Percentiles rank a stretch among this genome's conserved stretches.
Conservation (phyloP, 2,329 filamentous ascomycete genomes). For the Colletotrichum sojae region DNA sequence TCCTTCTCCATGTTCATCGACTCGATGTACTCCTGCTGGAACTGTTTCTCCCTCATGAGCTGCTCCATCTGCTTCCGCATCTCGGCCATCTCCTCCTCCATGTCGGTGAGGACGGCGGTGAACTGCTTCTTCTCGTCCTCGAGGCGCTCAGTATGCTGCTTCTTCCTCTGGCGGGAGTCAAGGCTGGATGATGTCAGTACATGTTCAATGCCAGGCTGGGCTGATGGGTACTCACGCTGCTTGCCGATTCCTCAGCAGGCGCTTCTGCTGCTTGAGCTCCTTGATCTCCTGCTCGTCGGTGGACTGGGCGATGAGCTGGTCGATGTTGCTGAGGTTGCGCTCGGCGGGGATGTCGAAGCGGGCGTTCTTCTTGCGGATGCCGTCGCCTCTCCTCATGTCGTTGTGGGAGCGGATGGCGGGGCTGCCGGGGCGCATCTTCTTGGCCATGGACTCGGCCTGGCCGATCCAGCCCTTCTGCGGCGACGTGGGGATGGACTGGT, state of each 20-base stretch:
- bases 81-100: conserved; percentile 83
- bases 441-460: conserved; percentile 64
- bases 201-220: background rate
- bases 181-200: conserved; percentile 69
- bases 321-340: conserved; percentile 94
- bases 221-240: conserved; percentile 80
- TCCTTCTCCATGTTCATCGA: conserved; percentile 88
- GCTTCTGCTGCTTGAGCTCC: conserved; percentile 98
- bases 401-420: conserved; percentile 81
- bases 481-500: conserved; percentile 67
- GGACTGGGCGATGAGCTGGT: conserved; percentile 89
- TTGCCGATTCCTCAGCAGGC: conserved; percentile 93
- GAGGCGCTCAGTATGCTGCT: conserved; percentile 96
- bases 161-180: conserved; percentile 97
- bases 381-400: conserved; percentile 83
- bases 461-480: conserved; percentile 72
- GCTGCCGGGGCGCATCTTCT: conserved; percentile 77
- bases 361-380: conserved; percentile 98
- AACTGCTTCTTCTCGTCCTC: conserved; percentile 97
- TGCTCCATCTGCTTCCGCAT: conserved; percentile 80
- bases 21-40: conserved; percentile 82
- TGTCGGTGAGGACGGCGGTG: conserved; percentile 79
- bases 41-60: conserved; percentile 80
- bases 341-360: conserved; percentile 97
- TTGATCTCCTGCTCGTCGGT: conserved; percentile 95